These are phyloP conservation scores for Russula sp. DNA, from an alignment of 768 basidiomycete genomes.

Conservation along the genomic window DNA sequence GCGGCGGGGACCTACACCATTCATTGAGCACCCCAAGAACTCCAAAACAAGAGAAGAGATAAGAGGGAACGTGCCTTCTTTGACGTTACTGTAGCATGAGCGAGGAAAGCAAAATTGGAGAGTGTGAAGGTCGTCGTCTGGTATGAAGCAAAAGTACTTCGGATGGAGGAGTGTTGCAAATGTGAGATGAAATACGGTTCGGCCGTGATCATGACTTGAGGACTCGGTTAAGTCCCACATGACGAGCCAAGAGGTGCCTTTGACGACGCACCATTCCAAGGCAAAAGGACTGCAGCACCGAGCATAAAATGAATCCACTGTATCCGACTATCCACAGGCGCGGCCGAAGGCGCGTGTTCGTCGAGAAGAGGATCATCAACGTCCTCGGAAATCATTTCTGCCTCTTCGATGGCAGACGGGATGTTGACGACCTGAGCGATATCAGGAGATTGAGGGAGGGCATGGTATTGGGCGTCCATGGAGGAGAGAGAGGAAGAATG, in stretches of 20 bases:
- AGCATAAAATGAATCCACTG: conserved; percentile 64
- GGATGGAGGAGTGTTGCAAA: conserved; percentile 50
- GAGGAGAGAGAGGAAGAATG: conserved; percentile 11
- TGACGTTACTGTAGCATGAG: conserved; percentile 63
- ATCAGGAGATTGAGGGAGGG: conserved; percentile 14
- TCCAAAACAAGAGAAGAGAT: not conserved
- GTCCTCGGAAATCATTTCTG: conserved; percentile 2
- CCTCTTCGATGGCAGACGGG: conserved; percentile 13
- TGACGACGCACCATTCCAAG: conserved; percentile 76
- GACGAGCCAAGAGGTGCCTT: not conserved
- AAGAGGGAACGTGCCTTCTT: conserved; percentile 45
- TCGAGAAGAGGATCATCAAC: conserved; percentile 1
- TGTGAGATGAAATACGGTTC: conserved; percentile 74
- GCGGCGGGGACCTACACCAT: conserved; percentile 49
- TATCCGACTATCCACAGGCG: conserved; percentile 38
- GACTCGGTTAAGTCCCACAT: not conserved
- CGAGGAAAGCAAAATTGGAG: conserved; percentile 61
- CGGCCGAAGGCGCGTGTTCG: not conserved
- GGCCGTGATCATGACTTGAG: conserved; percentile 74
- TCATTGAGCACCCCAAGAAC: not conserved
- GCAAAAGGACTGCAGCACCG: conserved; percentile 72
- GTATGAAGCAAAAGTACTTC: conserved; percentile 41
- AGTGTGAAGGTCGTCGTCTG: conserved; percentile 45
- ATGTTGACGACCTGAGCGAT: not conserved
- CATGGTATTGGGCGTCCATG: conserved; percentile 6